Evolutionary conservation across 495 filamentous ascomycete species (phyloP).

Genomic region (Penicillium diatomitis): DNA sequence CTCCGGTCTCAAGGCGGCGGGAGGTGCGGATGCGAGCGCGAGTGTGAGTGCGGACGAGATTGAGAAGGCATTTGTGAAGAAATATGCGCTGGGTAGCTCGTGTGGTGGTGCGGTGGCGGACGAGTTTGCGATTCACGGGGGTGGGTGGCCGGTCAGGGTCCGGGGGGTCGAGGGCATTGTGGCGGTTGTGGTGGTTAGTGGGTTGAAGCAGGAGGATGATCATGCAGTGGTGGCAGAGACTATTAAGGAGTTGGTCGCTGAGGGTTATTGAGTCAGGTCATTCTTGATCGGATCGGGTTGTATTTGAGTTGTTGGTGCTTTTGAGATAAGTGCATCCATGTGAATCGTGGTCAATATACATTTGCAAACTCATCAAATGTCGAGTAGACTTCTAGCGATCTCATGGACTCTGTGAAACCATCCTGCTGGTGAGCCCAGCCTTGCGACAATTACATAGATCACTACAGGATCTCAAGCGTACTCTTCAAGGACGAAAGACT

Average conservation of each 20-base stretch:
- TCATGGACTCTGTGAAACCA: too few species aligned
- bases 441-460: too few species aligned
- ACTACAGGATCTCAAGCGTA: too few species aligned
- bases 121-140: slow-evolving; percentile 68
- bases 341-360: too few species aligned
- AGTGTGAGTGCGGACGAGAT: slow-evolving; percentile 25
- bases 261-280: slow-evolving; percentile 5
- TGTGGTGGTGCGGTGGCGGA: slow-evolving; percentile 39
- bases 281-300: too few species aligned
- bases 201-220: slow-evolving; percentile 68
- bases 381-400: too few species aligned
- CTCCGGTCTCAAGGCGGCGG: slow-evolving; percentile 5
- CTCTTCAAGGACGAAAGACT: neutral
- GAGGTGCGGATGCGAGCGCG: neutral
- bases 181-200: slow-evolving; percentile 65
- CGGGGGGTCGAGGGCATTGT: slow-evolving; percentile 62
- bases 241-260: slow-evolving; percentile 38
- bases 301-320: too few species aligned
- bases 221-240: slow-evolving; percentile 65
- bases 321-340: too few species aligned
- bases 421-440: too few species aligned
- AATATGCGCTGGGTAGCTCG: slow-evolving; percentile 40
- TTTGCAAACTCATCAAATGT: too few species aligned
- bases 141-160: slow-evolving; percentile 61
- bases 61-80: slow-evolving; percentile 48